phyloP scores from a whole-genome alignment of 2,329 filamentous ascomycete genomes.

The Hypoxylon sp. region DNA sequence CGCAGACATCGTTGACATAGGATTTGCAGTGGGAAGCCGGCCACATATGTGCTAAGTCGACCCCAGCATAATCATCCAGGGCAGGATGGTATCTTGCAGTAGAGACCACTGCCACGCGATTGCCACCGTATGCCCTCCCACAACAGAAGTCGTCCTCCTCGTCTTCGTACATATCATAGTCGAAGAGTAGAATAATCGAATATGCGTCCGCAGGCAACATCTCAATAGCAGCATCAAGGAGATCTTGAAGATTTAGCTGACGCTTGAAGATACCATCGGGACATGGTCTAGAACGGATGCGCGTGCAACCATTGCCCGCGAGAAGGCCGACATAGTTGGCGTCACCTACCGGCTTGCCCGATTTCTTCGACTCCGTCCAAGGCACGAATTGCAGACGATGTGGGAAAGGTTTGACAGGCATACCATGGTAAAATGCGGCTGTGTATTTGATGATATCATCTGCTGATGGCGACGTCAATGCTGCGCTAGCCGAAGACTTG shows the following conservation, averaged over 20 bases:
- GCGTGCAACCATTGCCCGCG: conserved; percentile 56
- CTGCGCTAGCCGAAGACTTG: background rate
- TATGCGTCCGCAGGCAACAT: conserved; percentile 72
- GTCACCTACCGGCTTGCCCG: conserved; percentile 19
- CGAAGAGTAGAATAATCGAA: conserved; percentile 68
- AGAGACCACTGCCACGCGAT: conserved; percentile 73
- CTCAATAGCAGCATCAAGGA: conserved; percentile 69
- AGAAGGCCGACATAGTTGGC: conserved; percentile 61
- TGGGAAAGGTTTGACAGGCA: conserved; percentile 64
- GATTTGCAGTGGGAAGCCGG: conserved; percentile 72
- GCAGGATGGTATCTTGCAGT: conserved; percentile 72
- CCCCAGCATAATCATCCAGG: conserved; percentile 58
- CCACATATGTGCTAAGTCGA: conserved; percentile 71
- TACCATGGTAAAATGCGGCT: conserved; percentile 66
- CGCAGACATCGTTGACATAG: conserved; percentile 62
- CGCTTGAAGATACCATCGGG: conserved; percentile 62
- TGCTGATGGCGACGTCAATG: conserved; percentile 45
- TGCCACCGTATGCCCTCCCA: conserved; percentile 75
- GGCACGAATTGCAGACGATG: conserved; percentile 60
- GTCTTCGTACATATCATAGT: conserved; percentile 76
- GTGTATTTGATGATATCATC: conserved; percentile 58
- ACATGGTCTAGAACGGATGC: conserved; percentile 66
- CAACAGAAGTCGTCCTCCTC: conserved; percentile 78
- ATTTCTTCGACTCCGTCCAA: conserved; percentile 59
- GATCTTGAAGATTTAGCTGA: conserved; percentile 73